These are phyloP conservation scores for Trichoderma sp. DNA, from an alignment of 2,329 filamentous ascomycete genomes.

Conservation along the genomic window DNA sequence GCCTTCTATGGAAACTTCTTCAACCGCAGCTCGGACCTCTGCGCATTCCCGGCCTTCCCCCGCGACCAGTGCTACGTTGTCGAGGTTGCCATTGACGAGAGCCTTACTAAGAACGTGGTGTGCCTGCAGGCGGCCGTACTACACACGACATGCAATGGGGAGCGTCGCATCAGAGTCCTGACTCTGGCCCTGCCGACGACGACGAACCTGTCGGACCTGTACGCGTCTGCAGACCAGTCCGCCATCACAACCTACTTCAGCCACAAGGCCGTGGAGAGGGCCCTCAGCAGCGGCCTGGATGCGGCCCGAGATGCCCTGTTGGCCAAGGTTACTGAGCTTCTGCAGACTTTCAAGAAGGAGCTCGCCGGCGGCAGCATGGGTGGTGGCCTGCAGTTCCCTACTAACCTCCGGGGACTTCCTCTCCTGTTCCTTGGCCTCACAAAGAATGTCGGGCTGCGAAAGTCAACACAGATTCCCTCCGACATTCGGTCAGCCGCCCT, in stretches of 20 bases:
- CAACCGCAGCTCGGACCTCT: constrained; percentile 95
- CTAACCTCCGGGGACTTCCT: constrained; percentile 83
- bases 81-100: constrained; percentile 97
- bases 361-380: constrained; percentile 94
- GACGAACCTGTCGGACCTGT: constrained; percentile 82
- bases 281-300: constrained; percentile 81
- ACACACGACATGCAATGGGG: constrained; percentile 96
- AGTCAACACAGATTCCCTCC: constrained; percentile 88
- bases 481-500: constrained; percentile 92
- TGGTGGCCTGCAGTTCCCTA: constrained; percentile 88
- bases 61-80: constrained; percentile 97
- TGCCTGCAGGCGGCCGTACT: constrained; percentile 93
- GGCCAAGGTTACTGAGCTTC: constrained; percentile 84
- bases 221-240: constrained; percentile 90
- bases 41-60: constrained; percentile 96
- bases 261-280: constrained; percentile 94
- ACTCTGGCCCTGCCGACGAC: constrained; percentile 92
- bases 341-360: constrained; percentile 96
- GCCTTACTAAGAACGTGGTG: constrained; percentile 82
- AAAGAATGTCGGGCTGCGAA: constrained; percentile 91
- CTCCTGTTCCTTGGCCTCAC: constrained; percentile 90
- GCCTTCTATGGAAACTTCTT: constrained; percentile 99
- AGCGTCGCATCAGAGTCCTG: constrained; percentile 90
- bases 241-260: constrained; percentile 93
- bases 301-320: constrained; percentile 87